Evolutionary conservation across 768 basidiomycete genomes (phyloP).

Genomic region (Trametes villosa): DNA sequence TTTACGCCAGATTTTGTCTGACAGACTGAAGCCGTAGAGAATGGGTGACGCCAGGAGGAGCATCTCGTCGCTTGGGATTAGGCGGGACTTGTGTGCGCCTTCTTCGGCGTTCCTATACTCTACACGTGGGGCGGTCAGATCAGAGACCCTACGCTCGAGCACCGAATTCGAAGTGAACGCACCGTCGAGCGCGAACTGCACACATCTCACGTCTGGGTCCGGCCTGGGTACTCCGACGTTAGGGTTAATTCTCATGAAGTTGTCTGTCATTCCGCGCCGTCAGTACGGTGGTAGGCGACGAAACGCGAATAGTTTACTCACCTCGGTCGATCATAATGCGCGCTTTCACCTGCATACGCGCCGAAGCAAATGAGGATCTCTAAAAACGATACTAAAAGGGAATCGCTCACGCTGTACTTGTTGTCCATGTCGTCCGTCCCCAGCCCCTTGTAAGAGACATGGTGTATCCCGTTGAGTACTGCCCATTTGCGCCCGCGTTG

Average conservation of each 20-base stretch:
- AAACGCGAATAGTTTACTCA: too few species aligned
- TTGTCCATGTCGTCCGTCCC: conserved; percentile 44
- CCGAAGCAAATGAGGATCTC: too few species aligned
- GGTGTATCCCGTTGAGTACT: conserved; percentile 53
- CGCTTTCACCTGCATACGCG: conserved; percentile 51
- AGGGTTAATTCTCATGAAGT: conserved; percentile 55
- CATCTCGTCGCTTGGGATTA: conserved; percentile 45
- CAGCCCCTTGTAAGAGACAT: conserved; percentile 57
- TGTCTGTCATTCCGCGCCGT: too few species aligned
- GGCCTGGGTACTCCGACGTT: conserved; percentile 18
- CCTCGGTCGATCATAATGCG: conserved; percentile 66
- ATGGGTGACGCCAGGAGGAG: conserved; percentile 56
- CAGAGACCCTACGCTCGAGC: too few species aligned
- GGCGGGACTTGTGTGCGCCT: neutral
- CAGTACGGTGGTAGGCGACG: too few species aligned
- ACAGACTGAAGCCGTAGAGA: conserved; percentile 63
- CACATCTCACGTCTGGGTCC: neutral
- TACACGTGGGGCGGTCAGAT: too few species aligned
- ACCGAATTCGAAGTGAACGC: too few species aligned
- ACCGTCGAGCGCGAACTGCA: neutral
- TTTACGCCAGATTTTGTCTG: conserved; percentile 62
- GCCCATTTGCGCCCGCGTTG: conserved; percentile 60
- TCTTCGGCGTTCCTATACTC: neutral
- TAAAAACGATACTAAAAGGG: neutral
- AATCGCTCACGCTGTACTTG: conserved; percentile 49